phyloP scores from a whole-genome alignment of 257 asterid species.

The Echium plantagineum region DNA sequence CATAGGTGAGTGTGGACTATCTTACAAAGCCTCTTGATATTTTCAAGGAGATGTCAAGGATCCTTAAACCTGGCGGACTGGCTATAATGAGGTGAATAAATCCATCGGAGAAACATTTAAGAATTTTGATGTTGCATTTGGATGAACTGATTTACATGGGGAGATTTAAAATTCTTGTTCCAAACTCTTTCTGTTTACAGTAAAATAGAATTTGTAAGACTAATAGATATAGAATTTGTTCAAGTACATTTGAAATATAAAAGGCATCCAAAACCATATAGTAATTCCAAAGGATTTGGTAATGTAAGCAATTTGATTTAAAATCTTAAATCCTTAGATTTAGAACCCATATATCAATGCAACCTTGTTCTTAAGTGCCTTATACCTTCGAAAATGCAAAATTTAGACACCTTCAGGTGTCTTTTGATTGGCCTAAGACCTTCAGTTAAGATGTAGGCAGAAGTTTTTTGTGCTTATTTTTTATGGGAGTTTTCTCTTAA shows the following conservation, averaged over 20 bases:
- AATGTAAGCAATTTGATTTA: too few species aligned
- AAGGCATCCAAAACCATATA: too few species aligned
- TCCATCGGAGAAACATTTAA: too few species aligned
- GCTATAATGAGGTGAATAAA: neutral
- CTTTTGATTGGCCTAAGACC: neutral
- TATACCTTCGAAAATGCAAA: too few species aligned
- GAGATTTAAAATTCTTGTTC: neutral
- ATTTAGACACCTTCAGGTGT: too few species aligned
- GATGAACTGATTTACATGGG: neutral
- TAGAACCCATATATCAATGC: too few species aligned
- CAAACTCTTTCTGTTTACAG: too few species aligned
- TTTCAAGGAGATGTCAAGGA: neutral
- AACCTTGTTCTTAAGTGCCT: too few species aligned
- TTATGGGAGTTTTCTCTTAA: neutral
- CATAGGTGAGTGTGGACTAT: neutral
- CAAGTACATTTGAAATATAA: too few species aligned
- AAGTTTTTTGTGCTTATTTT: neutral
- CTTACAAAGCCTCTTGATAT: neutral
- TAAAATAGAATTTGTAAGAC: too few species aligned
- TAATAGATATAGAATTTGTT: too few species aligned
- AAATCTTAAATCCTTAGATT: too few species aligned
- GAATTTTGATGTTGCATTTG: neutral
- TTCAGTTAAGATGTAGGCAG: conserved; percentile 2
- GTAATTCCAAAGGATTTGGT: neutral
- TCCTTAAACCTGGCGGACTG: neutral